Conservation (phyloP, 495 filamentous ascomycete genomes). For the Neurospora sp. region DNA sequence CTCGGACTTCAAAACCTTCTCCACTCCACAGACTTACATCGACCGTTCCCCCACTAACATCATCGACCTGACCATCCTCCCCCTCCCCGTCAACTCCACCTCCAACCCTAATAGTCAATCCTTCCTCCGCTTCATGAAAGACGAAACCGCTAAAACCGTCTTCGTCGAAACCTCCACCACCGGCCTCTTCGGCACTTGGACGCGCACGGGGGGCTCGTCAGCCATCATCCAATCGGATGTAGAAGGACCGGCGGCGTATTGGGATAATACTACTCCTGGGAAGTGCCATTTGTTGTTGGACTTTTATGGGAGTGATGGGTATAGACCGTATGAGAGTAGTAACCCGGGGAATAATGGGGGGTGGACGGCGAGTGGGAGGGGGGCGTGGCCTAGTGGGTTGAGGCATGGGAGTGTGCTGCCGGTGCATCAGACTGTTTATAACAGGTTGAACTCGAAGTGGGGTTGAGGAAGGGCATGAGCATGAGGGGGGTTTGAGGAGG, state of each 20-base stretch:
- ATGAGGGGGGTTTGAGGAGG: too few species aligned
- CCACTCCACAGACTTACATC: constrained; percentile 31
- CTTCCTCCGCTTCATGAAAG: constrained; percentile 43
- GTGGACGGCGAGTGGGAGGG: constrained; percentile 32
- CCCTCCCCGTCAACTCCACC: constrained; percentile 13
- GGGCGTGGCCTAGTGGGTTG: constrained; percentile 32
- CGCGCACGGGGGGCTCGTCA: constrained; percentile 29
- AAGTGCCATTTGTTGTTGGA: constrained; percentile 40
- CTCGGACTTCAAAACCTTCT: constrained; percentile 32
- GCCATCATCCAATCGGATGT: constrained; percentile 35
- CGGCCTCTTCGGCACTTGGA: constrained; percentile 44
- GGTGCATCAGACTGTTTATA: constrained; percentile 29
- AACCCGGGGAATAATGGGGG: constrained; percentile 29
- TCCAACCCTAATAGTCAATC: not conserved
- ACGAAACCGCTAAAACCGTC: constrained; percentile 41
- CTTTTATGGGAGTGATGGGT: constrained; percentile 42
- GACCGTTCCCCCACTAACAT: constrained; percentile 35
- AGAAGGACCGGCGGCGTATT: constrained; percentile 39
- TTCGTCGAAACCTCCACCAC: constrained; percentile 36
- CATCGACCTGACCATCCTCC: constrained; percentile 34
- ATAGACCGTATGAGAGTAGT: constrained; percentile 36
- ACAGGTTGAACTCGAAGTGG: constrained; percentile 32
- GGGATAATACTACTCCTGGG: constrained; percentile 31
- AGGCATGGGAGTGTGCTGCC: constrained; percentile 42
- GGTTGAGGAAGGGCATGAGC: constrained; percentile 1